Conservation (phyloP, 192 early-diverging fungal genomes). For the Martensiomyces pterosporus region DNA sequence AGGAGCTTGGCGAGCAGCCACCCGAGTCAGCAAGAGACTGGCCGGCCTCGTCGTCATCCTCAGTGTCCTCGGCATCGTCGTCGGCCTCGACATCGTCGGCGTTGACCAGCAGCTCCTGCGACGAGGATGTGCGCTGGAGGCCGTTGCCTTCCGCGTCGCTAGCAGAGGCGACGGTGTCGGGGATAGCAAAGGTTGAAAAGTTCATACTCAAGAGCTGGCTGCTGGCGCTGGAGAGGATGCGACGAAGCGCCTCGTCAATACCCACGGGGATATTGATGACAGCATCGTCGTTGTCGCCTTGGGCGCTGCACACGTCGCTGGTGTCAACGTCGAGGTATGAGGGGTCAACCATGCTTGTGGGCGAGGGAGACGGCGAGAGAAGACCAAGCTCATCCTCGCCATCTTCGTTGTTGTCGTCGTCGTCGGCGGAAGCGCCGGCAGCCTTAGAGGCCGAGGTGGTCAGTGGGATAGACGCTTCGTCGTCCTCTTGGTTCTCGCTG, state of each 20-base stretch:
- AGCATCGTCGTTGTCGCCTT: conserved; percentile 8
- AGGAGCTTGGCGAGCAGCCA: conserved; percentile 30
- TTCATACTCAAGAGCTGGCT: conserved; percentile 37
- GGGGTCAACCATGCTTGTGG: conserved; percentile 2
- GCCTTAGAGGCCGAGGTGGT: neutral
- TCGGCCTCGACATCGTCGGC: neutral
- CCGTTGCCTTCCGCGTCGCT: neutral
- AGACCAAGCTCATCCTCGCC: conserved; percentile 13
- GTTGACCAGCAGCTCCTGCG: neutral
- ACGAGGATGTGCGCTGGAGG: neutral
- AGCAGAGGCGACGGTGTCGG: neutral
- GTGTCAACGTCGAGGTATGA: conserved; percentile 4
- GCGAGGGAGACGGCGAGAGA: conserved; percentile 19
- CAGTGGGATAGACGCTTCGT: too few species aligned
- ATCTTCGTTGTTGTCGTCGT: conserved; percentile 14
- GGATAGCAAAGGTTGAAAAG: conserved; percentile 37
- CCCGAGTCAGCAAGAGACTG: conserved; percentile 29
- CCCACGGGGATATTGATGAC: conserved; percentile 19
- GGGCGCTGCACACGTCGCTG: conserved; percentile 1
- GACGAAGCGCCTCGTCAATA: conserved; percentile 44
- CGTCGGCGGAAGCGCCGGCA: conserved; percentile 8
- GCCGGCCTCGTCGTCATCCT: conserved; percentile 16
- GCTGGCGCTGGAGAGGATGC: conserved; percentile 38
- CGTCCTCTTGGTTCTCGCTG: too few species aligned
- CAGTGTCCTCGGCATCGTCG: conserved; percentile 12